Conservation (phyloP, 2,329 filamentous ascomycete genomes). For the Ascosphaera pollenicola region DNA sequence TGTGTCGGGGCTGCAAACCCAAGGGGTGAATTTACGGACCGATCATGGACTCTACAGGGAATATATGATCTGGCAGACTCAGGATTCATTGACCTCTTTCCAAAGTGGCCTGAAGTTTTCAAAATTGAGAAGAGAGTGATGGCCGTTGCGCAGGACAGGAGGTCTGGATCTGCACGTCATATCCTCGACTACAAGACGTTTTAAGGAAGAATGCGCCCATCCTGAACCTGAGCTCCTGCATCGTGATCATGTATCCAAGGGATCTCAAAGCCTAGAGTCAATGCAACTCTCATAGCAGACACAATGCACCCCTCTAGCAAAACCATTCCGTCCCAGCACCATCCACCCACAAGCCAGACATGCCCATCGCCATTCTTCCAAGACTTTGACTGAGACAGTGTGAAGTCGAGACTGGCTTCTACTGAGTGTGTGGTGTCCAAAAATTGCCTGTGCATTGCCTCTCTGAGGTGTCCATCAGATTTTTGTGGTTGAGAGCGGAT, state of each 20-base stretch:
- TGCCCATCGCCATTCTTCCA: constrained; percentile 33
- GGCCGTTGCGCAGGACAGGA: not conserved
- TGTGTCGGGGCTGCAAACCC: constrained; percentile 4
- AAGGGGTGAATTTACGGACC: constrained; percentile 4
- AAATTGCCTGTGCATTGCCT: too few species aligned
- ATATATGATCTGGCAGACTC: constrained; percentile 5
- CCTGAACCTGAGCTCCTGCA: too few species aligned
- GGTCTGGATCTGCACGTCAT: not conserved
- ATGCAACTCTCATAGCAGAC: constrained; percentile 33
- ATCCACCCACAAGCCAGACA: constrained; percentile 34
- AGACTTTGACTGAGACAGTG: too few species aligned
- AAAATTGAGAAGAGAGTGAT: constrained; percentile 4
- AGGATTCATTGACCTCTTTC: constrained; percentile 5
- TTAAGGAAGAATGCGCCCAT: too few species aligned
- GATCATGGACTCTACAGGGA: constrained; percentile 5
- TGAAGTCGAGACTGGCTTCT: too few species aligned
- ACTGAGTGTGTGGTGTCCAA: too few species aligned
- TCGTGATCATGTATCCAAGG: constrained; percentile 12
- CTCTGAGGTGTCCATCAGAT: too few species aligned
- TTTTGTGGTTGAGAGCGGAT: too few species aligned
- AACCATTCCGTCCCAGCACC: constrained; percentile 46
- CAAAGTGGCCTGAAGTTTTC: constrained; percentile 4
- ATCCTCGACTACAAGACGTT: not conserved
- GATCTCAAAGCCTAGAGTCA: constrained; percentile 27
- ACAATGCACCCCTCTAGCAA: constrained; percentile 37